Evolutionary conservation across 148 eudicot genomes (phyloP).

Genomic region (Bassia scoparia): DNA sequence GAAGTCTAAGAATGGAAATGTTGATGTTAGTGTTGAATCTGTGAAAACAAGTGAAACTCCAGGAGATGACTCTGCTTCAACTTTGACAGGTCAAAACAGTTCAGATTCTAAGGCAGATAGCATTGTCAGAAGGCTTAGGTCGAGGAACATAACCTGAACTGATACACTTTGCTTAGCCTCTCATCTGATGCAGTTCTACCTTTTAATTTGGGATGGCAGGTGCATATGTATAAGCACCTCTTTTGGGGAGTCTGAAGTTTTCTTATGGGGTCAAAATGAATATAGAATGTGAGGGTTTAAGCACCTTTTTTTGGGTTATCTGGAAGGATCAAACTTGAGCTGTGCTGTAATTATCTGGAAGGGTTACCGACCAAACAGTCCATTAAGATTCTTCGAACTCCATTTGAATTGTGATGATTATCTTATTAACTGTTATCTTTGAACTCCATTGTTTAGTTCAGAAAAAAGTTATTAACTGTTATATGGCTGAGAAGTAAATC

Average conservation of each 20-base stretch:
- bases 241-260: neutral
- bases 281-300: neutral
- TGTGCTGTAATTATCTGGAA: neutral
- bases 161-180: slow-evolving; percentile 5
- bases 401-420: too few relatives aligned
- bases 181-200: neutral
- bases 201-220: neutral
- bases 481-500: too few relatives aligned
- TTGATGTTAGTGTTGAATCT: neutral
- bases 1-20: slow-evolving; percentile 7
- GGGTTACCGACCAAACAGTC: too few relatives aligned
- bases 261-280: neutral
- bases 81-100: neutral
- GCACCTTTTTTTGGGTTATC: neutral
- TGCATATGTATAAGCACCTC: neutral
- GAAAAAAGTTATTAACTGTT: too few relatives aligned
- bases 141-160: slow-evolving; percentile 13
- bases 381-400: too few relatives aligned
- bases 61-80: neutral
- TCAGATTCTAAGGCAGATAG: slow-evolving; percentile 10
- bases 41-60: neutral
- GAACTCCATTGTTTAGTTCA: too few relatives aligned
- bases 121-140: slow-evolving; percentile 24
- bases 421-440: too few relatives aligned
- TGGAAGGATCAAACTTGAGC: neutral